Evolutionary conservation across 331 rosid genomes (phyloP), one percentile per base, ranked within the genome.

Genomic region (Acacia pycnantha): DNA sequence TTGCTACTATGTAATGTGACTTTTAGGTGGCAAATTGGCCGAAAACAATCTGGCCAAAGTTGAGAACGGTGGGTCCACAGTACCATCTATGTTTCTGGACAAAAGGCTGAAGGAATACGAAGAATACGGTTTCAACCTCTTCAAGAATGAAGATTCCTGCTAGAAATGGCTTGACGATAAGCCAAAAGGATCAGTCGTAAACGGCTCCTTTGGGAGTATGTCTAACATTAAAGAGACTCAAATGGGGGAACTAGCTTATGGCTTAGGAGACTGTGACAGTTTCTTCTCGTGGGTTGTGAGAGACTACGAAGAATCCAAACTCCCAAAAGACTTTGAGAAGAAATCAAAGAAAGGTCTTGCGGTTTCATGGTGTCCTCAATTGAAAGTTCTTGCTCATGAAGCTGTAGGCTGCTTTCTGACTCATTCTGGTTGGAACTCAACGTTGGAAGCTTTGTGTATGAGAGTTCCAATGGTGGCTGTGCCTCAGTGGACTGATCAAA

Each of bases 321-420:
- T 70, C 5, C 75, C 75, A n/a, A 24, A 43, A 22, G 31, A 70
- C 21, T 70, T 70, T 5, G 2, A 4, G 2, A 70, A 22, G n/a
- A 70, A 11, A 19, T 43, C 70, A 70, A 76, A 51, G n/a, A 84
- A 69, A 68, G 84, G 85, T 16, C 26, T 84, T 8, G 65, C 86
- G 69, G 88, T 86, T 7, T 6, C 81, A 2, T 86, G 91, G 91
- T 86, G 90, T 7, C 69, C 74, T 0, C 90, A 86, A 54, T 13
- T 86, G 11, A 83, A 84, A 13, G 85, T 88, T 14, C 48, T 88
- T n/a, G 50, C 82, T 4, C 83, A 86, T 54, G 80, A 84, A 10
- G 79, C 85, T 2, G 64, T 88, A 10, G 87, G 83, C 0, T 85
- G 86, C 74, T 86, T 81, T 56, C 9, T 86, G 9, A 67, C 82